Conservation (phyloP, 441 rosid species). For the Syzygium syzygioides region DNA sequence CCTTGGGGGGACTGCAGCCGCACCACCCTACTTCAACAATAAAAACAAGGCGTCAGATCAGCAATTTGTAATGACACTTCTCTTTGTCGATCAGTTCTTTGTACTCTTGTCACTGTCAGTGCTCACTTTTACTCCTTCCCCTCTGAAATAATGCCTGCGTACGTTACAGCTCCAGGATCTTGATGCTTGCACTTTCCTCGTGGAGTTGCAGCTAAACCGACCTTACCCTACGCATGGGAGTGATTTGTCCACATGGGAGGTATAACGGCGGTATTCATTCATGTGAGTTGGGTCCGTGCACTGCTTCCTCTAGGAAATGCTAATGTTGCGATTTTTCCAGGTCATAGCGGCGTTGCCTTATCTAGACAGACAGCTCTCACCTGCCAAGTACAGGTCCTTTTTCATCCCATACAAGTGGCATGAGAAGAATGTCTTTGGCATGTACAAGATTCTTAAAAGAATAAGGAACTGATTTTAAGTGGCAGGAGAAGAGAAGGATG, state of each 20-base stretch:
- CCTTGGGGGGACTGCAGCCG: constrained; percentile 84
- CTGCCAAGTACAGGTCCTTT: constrained; percentile 72
- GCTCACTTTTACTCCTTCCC: neutral
- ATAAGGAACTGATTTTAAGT: constrained; percentile 21
- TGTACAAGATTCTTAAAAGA: constrained; percentile 64
- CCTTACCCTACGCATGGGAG: constrained; percentile 64
- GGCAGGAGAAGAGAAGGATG: neutral
- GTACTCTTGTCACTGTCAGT: neutral
- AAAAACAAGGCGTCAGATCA: constrained; percentile 77
- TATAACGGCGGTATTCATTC: constrained; percentile 6
- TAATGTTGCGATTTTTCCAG: constrained; percentile 28
- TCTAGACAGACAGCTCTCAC: constrained; percentile 88
- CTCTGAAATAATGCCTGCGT: neutral
- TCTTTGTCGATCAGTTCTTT: neutral
- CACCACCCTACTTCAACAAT: constrained; percentile 76
- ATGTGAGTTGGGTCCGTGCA: neutral
- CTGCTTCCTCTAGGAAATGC: neutral
- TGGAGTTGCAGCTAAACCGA: constrained; percentile 81
- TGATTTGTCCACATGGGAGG: constrained; percentile 92
- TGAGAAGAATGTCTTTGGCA: constrained; percentile 77
- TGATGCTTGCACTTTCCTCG: constrained; percentile 69
- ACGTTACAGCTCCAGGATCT: constrained; percentile 56
- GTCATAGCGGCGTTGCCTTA: constrained; percentile 69
- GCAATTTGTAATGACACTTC: constrained; percentile 56
- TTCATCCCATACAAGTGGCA: constrained; percentile 87